Evolutionary conservation across 2,329 filamentous ascomycete genomes (phyloP).

Genomic region (Hymenoscyphus infarciens): DNA sequence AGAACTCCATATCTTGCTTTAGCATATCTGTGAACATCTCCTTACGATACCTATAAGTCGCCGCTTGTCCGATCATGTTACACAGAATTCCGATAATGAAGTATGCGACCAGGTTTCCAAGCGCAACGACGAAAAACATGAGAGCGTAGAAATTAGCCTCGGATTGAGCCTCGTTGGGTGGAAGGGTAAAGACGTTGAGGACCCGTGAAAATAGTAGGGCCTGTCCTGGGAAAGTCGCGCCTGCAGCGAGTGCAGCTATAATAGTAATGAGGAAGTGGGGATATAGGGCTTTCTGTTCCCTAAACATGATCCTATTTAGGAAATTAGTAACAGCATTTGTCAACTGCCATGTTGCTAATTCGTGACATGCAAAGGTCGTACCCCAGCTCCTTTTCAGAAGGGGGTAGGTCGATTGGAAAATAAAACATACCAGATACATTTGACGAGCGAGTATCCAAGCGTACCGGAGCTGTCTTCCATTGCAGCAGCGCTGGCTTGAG

Average conservation of each 20-base stretch:
- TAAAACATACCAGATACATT: constrained; percentile 25
- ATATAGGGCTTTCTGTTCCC: background rate
- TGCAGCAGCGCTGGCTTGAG: background rate
- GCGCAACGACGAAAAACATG: constrained; percentile 36
- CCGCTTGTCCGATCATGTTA: constrained; percentile 90
- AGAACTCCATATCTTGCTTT: constrained; percentile 86
- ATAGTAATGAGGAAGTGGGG: background rate
- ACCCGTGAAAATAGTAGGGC: constrained; percentile 88
- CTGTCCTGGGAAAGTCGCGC: constrained; percentile 77
- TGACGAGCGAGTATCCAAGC: no score
- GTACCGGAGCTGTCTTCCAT: background rate
- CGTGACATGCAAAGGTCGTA: no score
- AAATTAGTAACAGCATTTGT: background rate
- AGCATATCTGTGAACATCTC: constrained; percentile 70
- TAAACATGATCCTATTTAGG: background rate
- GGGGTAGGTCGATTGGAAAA: background rate
- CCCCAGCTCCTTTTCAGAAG: no score
- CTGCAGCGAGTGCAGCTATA: background rate
- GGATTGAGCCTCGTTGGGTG: constrained; percentile 68
- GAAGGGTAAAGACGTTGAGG: constrained; percentile 84
- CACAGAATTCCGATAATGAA: constrained; percentile 85
- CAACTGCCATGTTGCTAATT: background rate
- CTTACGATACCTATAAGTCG: constrained; percentile 75
- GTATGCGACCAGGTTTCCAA: constrained; percentile 88
- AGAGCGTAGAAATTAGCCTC: constrained; percentile 12